These are phyloP conservation scores for Nitzschia inconspicua DNA, from an alignment of 108 stramenopile species.

Conservation along the genomic window DNA sequence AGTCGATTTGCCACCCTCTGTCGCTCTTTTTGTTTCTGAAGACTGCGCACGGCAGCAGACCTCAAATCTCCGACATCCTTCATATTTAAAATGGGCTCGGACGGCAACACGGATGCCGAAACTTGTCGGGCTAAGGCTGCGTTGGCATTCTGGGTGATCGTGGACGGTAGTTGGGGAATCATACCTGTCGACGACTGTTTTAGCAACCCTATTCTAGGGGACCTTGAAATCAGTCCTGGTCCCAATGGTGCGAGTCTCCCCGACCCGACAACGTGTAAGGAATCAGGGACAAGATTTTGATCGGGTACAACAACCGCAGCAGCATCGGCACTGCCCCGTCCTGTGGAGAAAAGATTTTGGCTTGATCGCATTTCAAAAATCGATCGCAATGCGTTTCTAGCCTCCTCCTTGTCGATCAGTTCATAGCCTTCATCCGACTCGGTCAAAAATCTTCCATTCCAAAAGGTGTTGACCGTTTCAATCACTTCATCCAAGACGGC, in stretches of 20 bases:
- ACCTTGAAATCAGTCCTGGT: too few species aligned
- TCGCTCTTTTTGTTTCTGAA: constrained; percentile 25
- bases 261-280: too few species aligned
- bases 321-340: too few species aligned
- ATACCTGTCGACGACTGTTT: too few species aligned
- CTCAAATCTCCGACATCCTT: constrained; percentile 4
- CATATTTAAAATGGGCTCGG: background rate
- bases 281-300: too few species aligned
- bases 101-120: background rate
- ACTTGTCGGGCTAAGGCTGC: background rate
- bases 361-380: constrained; percentile 16
- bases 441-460: constrained; percentile 31
- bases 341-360: background rate
- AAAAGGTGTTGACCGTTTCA: constrained; percentile 16
- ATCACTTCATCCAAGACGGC: constrained; percentile 30
- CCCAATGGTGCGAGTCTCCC: too few species aligned
- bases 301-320: too few species aligned
- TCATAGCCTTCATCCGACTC: constrained; percentile 14
- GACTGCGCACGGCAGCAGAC: constrained; percentile 11
- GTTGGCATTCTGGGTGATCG: too few species aligned
- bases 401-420: constrained; percentile 11
- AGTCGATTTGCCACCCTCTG: constrained; percentile 20
- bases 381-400: constrained; percentile 8
- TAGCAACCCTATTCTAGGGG: too few species aligned
- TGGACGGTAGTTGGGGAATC: too few species aligned